Evolutionary conservation across 352 stramenopile genomes (phyloP), one percentile per base, ranked within the genome.

Genomic region (Globisporangium megalacanthum): DNA sequence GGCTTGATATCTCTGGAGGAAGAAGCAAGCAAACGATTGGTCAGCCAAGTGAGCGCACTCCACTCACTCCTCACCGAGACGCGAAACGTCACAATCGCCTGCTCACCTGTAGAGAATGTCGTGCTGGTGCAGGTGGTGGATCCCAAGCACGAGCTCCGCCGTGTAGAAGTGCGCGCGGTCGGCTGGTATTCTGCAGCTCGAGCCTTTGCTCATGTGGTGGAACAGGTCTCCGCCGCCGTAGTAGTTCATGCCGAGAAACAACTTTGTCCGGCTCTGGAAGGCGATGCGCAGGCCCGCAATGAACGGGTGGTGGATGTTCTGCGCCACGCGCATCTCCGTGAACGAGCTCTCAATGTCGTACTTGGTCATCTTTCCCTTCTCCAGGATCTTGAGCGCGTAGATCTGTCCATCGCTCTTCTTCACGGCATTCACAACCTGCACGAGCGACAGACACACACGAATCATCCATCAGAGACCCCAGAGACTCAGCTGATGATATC

Each of bases 21-120:
- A 19, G 11, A 44, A 29, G 25, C 15, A 33, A 19, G 8, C 15
- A 59, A 19, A 25, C 35, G 22, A 33, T 8, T 10, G 29, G 22
- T 56, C 4, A 56, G 22, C 14, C 14, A n/a, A 46, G 5, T 0
- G n/a, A 15, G 10, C 20, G 5, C 15, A 22, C 15, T 49, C 15
- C 41, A 35, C 22, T 29, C 6, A 8, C 14, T 29, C 25, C 25
- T 29, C 1, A 29, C 4, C 25, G 4, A 29, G 25, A 29, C 25
- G 25, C 25, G 25, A n/a, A n/a, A 49, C 45, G 33, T 0, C 10
- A 53, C 6, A 10, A 14, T 17, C 13, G 11, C 15, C 2, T 13
- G 13, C n/a, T 19, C 31, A 85, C 75, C 88, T 75, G 72, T 98
- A 98, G 10, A 98, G 77, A 72, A 98, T 98, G 65, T 98, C 83